Percentiles rank a stretch among this genome's conserved stretches.
phyloP scores from a whole-genome alignment of 139 green algal genomes.

The Pseudopediastrum boryanum region DNA sequence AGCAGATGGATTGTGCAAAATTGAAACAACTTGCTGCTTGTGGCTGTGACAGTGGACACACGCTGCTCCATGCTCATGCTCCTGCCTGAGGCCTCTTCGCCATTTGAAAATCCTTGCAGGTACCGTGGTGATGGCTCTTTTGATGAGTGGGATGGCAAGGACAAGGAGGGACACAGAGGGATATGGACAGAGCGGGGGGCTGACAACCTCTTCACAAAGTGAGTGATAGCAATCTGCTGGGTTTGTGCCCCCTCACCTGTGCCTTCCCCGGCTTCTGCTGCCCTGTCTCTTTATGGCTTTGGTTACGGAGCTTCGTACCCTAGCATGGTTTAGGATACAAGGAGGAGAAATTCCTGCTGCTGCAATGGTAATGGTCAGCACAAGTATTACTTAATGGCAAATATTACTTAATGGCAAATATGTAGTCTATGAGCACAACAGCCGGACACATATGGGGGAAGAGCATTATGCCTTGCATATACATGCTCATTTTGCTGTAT shows the following conservation, averaged over 20 bases:
- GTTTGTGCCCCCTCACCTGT: neutral
- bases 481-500: no score
- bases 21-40: no score
- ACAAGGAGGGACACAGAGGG: constrained; percentile 15
- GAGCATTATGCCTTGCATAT: neutral
- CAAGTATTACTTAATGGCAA: neutral
- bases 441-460: neutral
- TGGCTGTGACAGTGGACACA: no score
- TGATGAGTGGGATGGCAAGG: neutral
- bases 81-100: no score
- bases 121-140: neutral
- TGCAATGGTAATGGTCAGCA: no score
- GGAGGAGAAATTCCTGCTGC: no score
- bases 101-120: neutral
- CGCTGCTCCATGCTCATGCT: no score
- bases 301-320: neutral
- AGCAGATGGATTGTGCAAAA: no score
- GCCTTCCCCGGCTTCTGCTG: neutral
- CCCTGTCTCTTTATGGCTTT: neutral
- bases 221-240: neutral
- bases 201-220: constrained; percentile 8
- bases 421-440: neutral
- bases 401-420: neutral
- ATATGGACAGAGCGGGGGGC: constrained; percentile 14
- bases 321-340: neutral